Evolutionary conservation across 345 rosid species (phyloP), one percentile per base, ranked within the genome.

Genomic region (Melastoma malabathricum): DNA sequence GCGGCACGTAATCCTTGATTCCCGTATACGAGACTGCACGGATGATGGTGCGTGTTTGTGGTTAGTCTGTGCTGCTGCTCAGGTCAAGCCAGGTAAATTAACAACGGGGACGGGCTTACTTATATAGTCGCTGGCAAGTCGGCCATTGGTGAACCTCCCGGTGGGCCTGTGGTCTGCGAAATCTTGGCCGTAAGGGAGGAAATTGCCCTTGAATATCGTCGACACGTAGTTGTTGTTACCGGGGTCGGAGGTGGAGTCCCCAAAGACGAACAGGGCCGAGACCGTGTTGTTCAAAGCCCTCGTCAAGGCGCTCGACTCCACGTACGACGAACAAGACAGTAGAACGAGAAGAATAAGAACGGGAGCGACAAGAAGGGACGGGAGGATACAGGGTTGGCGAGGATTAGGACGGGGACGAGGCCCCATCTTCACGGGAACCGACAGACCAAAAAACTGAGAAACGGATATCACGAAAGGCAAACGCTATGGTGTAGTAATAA

Each of bases 161-260:
- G 94, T 89, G 0, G 97, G 82, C 1, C 16, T 51, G 10, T 63
- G 75, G 60, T 67, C 59, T 31, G 34, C 18, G 38, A 84, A 84
- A 55, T 89, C 97, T 31, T 59, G 52, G 6, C 97, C 97, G 22
- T 89, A 89, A 1, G 97, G 97, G 5, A 57, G 72, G 43, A 83
- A 86, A 44, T 89, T 64, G 48, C 83, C 49, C 67, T 41, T 76
- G 56, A 86, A 80, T 0, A 64, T 3, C 17, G 90, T 89, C 0
- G 14, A 7, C 15, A 86, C 62, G 58, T 47, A 76, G 72, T 89
- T 75, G 58, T 89, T 89, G 27, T 89, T 89, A 3, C 97, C 95
- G 0, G 97, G 72, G 69, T 89, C 96, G 2, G 78, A 86, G 0
- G 96, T 89, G 19, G 97, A 89, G 74, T 89, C 97, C 59, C 97